A percentile compares a stretch with the other conserved stretches of the same genome.
Evolutionary conservation across 225 moss, liverwort and hornwort species (phyloP).

Genomic region (Physcomitrium patens): DNA sequence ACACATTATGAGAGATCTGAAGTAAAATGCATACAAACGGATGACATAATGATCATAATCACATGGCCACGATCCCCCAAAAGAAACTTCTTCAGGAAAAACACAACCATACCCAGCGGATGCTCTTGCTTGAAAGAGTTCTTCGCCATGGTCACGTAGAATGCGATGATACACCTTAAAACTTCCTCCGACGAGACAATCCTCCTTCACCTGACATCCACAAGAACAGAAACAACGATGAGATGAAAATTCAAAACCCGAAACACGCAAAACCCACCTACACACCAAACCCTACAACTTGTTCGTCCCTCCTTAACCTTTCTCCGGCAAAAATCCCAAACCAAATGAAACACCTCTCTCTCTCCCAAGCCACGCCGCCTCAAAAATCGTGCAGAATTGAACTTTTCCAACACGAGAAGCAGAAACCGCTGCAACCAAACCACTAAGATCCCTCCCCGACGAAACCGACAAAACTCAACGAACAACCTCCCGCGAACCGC

Average conservation of each 20-base stretch:
- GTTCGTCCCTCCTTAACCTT: background rate
- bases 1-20: background rate
- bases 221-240: conserved; percentile 27
- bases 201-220: conserved; percentile 33
- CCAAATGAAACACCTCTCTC: background rate
- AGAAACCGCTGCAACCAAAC: background rate
- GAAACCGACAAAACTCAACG: background rate
- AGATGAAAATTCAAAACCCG: conserved; percentile 9
- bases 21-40: background rate
- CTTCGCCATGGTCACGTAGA: conserved; percentile 41
- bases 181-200: background rate
- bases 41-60: background rate
- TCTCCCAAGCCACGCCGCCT: background rate
- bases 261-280: conserved; percentile 8
- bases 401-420: background rate
- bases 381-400: background rate
- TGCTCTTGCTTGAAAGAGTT: conserved; percentile 83
- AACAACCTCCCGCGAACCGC: background rate
- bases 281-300: conserved; percentile 32
- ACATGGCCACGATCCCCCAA: background rate
- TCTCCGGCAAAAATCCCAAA: background rate
- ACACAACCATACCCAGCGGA: conserved; percentile 40
- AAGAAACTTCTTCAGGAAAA: background rate
- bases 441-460: background rate
- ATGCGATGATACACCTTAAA: conserved; percentile 1